phyloP scores from a whole-genome alignment of 1,139 yeast genomes.

The Yamadazyma sp. region DNA sequence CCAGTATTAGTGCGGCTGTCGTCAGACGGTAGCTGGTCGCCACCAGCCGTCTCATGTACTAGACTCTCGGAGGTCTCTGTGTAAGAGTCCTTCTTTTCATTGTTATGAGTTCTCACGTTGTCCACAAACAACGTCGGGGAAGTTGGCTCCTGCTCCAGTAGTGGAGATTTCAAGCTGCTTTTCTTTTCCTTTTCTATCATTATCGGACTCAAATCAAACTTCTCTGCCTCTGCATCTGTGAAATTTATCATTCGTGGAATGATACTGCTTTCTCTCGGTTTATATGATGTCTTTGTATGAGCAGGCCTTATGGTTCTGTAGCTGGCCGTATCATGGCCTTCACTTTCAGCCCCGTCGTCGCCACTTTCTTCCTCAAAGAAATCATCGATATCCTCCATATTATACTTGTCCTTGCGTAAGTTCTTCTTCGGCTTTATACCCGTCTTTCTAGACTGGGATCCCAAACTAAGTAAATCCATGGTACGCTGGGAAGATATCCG shows the following conservation, averaged over 20 bases:
- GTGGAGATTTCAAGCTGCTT: conserved; percentile 11
- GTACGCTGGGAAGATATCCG: background rate
- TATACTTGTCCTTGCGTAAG: conserved; percentile 60
- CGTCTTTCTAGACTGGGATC: conserved; percentile 58
- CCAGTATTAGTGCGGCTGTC: too few species aligned
- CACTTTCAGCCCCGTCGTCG: background rate
- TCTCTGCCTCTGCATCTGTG: conserved; percentile 38
- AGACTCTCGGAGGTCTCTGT: too few species aligned
- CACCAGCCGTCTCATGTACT: too few species aligned
- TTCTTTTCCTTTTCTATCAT: conserved; percentile 22
- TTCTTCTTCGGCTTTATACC: conserved; percentile 55
- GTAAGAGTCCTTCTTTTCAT: background rate
- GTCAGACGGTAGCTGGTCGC: too few species aligned
- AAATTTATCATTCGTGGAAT: conserved; percentile 40
- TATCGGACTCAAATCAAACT: conserved; percentile 33
- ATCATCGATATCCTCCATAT: conserved; percentile 79
- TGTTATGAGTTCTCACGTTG: too few species aligned
- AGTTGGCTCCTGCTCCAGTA: conserved; percentile 11
- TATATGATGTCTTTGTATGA: background rate
- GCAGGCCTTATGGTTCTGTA: background rate
- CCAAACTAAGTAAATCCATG: conserved; percentile 55
- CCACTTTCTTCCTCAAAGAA: conserved; percentile 44
- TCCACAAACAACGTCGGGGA: conserved; percentile 8
- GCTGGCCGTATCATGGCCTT: too few species aligned
- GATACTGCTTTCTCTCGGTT: conserved; percentile 5